Evolutionary conservation across 176 grass and related monocot genomes (phyloP), one percentile per base, ranked within the genome.

Genomic region (Avena insularis): DNA sequence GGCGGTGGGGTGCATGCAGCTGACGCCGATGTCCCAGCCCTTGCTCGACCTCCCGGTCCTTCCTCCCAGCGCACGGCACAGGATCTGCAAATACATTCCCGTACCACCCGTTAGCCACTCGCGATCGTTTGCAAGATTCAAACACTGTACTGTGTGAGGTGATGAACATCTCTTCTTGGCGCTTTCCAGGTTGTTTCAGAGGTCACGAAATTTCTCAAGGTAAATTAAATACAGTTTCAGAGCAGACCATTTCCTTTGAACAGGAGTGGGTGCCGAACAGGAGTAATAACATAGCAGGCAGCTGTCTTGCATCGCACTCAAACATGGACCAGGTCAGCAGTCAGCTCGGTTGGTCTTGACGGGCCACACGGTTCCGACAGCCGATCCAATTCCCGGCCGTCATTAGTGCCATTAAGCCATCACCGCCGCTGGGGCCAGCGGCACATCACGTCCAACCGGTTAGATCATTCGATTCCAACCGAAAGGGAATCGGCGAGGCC

Each of bases 1-100:
- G 11, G 86, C 14, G 27, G 93, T 91, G 12, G 96, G 96, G 91
- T 98, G 96, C 78, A 95, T 90, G 90, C 96, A 98, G 76, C 23
- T 98, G 6, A 92, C 89, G 36, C 96, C 96, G 72, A 98, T 88
- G 79, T 95, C 96, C 96, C 96, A 98, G 2, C 88, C 96, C 82
- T 95, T 98, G 27, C 2, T 43, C 8, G 93, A 89, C 15, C 96
- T 88, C 2, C 90, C 93, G 0, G 90, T 95, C 83, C 88, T 86
- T 0, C 96, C 96, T 48, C 96, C 93, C 71, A 98, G 77, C 15
- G 96, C 93, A 0, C 96, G 91, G 90, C 91, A 92, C 67, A 98
- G 84, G 57, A 95, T 77, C 96, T 98, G 87, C 72, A 55, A 7
- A 12, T n/a, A 29, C 14, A 60, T 12, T 61, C 72, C 72, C 11